Percentiles rank a stretch among this genome's conserved stretches.
These are phyloP conservation scores for Xylariaceae sp. DNA, from an alignment of 2,329 filamentous ascomycete genomes.

Conservation along the genomic window DNA sequence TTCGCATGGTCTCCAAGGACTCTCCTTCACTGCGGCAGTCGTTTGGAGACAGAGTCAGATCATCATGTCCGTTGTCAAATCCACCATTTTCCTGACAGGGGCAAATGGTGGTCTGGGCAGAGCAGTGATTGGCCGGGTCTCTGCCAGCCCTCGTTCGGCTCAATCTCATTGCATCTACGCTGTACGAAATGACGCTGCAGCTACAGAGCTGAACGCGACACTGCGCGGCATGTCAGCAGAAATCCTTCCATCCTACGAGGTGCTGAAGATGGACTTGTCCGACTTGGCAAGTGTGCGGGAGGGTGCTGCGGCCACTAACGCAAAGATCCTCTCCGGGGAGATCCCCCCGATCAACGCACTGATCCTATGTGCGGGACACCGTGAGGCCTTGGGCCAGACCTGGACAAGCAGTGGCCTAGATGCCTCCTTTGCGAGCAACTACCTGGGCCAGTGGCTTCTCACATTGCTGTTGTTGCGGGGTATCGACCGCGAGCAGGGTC, in stretches of 20 bases:
- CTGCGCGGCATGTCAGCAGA: slow-evolving; percentile 3
- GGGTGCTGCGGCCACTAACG: slow-evolving; percentile 9
- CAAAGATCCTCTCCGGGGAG: slow-evolving; percentile 13
- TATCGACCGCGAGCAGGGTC: slow-evolving; percentile 18
- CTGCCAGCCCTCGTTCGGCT: background rate
- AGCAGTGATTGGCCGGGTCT: slow-evolving; percentile 2
- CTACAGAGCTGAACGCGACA: background rate
- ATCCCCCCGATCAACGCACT: slow-evolving; percentile 39
- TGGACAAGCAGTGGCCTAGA: slow-evolving; percentile 20
- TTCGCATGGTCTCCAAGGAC: background rate
- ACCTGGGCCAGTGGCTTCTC: slow-evolving; percentile 25
- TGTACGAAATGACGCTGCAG: slow-evolving; percentile 1
- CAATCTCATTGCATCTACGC: slow-evolving; percentile 8
- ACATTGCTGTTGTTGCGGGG: slow-evolving; percentile 20
- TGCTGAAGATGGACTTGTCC: slow-evolving; percentile 10
- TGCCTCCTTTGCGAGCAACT: slow-evolving; percentile 19
- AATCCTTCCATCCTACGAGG: slow-evolving; percentile 6
- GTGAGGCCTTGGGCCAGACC: slow-evolving; percentile 20
- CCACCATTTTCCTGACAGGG: slow-evolving; percentile 11
- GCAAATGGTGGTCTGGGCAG: slow-evolving; percentile 22
- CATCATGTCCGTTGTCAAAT: slow-evolving; percentile 1
- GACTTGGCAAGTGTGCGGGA: slow-evolving; percentile 8
- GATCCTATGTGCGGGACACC: slow-evolving; percentile 35
- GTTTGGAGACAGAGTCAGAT: background rate
- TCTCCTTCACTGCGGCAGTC: background rate